Evolutionary conservation across 352 stramenopile genomes (phyloP), one percentile per base, ranked within the genome.

Genomic region (Aphanomyces stellatus): DNA sequence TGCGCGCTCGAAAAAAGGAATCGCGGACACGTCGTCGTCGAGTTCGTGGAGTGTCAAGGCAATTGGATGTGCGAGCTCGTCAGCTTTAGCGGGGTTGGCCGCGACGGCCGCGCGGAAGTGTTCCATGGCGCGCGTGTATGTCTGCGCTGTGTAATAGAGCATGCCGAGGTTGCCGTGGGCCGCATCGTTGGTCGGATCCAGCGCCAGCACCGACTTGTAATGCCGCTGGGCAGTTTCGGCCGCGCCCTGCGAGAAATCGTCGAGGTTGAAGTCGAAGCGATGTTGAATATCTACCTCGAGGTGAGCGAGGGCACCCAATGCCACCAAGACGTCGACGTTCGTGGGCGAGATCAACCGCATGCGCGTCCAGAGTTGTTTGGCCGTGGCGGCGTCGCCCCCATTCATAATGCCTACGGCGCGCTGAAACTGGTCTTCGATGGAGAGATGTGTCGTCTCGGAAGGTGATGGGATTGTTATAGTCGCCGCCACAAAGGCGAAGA

Each of bases 1-100:
- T 31, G 53, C 69, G 7, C 69, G 40, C 2, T 67, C 63, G 57
- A 75, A 85, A 53, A 71, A 63, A 15, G 40, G 31, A 33, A 81
- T 76, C 15, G 79, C 77, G 15, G 27, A 49, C 1, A 13, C 35
- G 40, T 74, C 74, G 0, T 82, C 53, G n/a, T 46, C 48, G 7
- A 72, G 60, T 53, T 76, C 69, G 24, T 84, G 71, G 51, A 80
- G 74, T 1, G 72, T 69, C n/a, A 88, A 59, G 8, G 76, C 79
- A 13, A 84, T 42, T 22, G 51, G 31, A 35, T 84, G 77, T 22
- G 51, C 67, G 4, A 71, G 34, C 0, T 37, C 24, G 13, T 51
- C 25, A 7, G 57, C 30, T 28, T 68, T 41, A 25, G 31, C 7
- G 11, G 56, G 42, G 34, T 79, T 56, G 6, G 69, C n/a, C 4